phyloP scores from a whole-genome alignment of 495 filamentous ascomycete species.

The Tetracladium marchalianum region DNA sequence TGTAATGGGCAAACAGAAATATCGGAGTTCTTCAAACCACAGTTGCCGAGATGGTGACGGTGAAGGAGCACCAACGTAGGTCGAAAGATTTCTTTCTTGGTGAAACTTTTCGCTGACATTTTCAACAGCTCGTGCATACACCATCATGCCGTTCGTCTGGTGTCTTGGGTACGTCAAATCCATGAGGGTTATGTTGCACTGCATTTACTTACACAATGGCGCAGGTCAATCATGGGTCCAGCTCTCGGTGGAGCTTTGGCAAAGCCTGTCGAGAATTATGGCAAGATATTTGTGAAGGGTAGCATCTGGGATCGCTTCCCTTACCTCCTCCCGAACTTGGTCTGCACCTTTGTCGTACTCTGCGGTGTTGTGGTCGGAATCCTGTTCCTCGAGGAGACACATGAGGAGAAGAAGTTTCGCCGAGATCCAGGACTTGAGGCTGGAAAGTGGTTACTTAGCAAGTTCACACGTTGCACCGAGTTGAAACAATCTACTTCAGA shows the following conservation, averaged over 20 bases:
- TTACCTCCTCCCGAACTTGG: conserved; percentile 87
- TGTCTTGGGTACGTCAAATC: conserved; percentile 59
- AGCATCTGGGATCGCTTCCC: conserved; percentile 77
- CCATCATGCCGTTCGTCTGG: conserved; percentile 98
- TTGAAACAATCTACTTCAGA: conserved; percentile 11
- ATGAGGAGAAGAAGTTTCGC: conserved; percentile 67
- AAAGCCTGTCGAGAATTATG: conserved; percentile 73
- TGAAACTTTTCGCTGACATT: conserved; percentile 3
- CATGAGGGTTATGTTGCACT: not conserved
- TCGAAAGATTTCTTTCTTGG: conserved; percentile 7
- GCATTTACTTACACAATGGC: not conserved
- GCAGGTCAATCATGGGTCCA: conserved; percentile 75
- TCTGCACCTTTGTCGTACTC: conserved; percentile 71
- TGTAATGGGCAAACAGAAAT: conserved; percentile 12
- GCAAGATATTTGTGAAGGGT: conserved; percentile 59
- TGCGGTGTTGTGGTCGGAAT: conserved; percentile 74
- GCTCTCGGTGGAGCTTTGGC: conserved; percentile 84
- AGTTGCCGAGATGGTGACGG: conserved; percentile 83
- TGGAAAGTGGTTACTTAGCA: conserved; percentile 59
- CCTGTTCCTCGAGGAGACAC: conserved; percentile 92
- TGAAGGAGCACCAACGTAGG: conserved; percentile 83
- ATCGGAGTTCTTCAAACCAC: conserved; percentile 77
- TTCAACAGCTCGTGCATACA: conserved; percentile 67
- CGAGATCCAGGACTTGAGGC: conserved; percentile 68
- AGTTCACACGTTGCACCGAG: conserved; percentile 10